These are phyloP conservation scores for Talaromyces liani DNA, from an alignment of 495 filamentous ascomycete genomes.

Conservation along the genomic window DNA sequence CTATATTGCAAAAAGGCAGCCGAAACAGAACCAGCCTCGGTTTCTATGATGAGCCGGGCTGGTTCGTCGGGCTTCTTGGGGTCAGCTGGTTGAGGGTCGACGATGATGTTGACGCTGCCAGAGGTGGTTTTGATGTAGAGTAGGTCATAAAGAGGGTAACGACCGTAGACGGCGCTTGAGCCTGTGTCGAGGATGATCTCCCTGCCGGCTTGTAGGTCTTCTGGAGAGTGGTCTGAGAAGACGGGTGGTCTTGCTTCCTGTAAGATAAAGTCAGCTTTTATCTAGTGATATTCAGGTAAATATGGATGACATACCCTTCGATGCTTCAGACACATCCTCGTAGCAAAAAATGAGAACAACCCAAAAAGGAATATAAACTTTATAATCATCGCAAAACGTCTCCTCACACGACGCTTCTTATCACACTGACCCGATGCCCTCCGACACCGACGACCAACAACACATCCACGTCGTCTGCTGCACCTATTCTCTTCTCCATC, in stretches of 20 bases:
- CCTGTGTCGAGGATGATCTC: constrained; percentile 10
- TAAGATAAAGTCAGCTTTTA: not conserved
- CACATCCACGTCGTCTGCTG: not conserved
- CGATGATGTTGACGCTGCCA: constrained; percentile 11
- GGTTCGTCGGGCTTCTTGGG: constrained; percentile 12
- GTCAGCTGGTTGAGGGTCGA: constrained; percentile 15
- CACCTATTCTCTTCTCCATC: not conserved
- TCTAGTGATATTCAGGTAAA: not conserved
- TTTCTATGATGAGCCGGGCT: constrained; percentile 11
- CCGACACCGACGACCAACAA: not conserved
- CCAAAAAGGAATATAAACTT: not conserved
- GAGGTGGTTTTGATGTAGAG: constrained; percentile 17
- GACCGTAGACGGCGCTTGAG: constrained; percentile 7
- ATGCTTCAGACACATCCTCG: not conserved
- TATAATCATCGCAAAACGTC: not conserved
- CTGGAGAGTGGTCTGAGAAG: not conserved
- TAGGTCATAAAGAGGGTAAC: constrained; percentile 21
- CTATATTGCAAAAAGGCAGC: constrained; percentile 1
- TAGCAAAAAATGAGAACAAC: not conserved
- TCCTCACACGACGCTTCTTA: not conserved
- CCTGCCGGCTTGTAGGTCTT: not conserved
- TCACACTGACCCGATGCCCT: not conserved
- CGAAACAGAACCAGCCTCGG: constrained; percentile 9
- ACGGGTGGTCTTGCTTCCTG: not conserved
- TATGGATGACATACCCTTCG: not conserved